phyloP scores from a whole-genome alignment of 1,284 basidiomycete species.

The Fistulinella cinereoalba region DNA sequence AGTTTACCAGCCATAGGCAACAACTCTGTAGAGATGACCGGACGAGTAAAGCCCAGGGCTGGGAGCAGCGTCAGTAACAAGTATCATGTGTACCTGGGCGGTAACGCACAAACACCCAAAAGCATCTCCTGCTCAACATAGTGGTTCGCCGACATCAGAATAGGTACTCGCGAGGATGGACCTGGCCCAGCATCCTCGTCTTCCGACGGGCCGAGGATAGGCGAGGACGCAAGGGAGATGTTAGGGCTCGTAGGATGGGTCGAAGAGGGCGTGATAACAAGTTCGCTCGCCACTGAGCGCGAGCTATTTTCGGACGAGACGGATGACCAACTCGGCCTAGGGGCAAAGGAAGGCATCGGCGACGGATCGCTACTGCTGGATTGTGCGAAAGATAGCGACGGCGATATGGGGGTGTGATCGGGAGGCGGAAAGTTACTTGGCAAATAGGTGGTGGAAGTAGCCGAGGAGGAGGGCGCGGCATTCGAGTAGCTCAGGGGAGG shows the following conservation, averaged over 20 bases:
- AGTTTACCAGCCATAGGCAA: constrained; percentile 50
- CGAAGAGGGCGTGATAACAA: constrained; percentile 15
- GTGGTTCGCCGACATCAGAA: constrained; percentile 44
- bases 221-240: constrained; percentile 18
- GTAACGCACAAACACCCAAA: constrained; percentile 61
- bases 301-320: constrained; percentile 28
- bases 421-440: constrained; percentile 13
- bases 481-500: constrained; percentile 13
- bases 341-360: constrained; percentile 13
- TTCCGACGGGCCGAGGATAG: constrained; percentile 13
- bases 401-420: constrained; percentile 17
- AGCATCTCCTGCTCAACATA: constrained; percentile 63
- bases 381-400: constrained; percentile 15
- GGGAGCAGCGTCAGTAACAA: constrained; percentile 14
- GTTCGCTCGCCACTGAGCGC: constrained; percentile 22
- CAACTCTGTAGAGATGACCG: constrained; percentile 49
- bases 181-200: constrained; percentile 19
- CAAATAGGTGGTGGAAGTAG: constrained; percentile 2
- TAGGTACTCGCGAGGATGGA: constrained; percentile 16
- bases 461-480: constrained; percentile 7
- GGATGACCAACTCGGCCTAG: constrained; percentile 29
- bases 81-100: neutral
- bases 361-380: constrained; percentile 17
- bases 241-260: constrained; percentile 23
- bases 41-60: constrained; percentile 66